A percentile compares a stretch with the other conserved stretches of the same genome.
These are phyloP conservation scores for Fusarium mexicanum DNA, from an alignment of 2,329 filamentous ascomycete species.

Conservation along the genomic window DNA sequence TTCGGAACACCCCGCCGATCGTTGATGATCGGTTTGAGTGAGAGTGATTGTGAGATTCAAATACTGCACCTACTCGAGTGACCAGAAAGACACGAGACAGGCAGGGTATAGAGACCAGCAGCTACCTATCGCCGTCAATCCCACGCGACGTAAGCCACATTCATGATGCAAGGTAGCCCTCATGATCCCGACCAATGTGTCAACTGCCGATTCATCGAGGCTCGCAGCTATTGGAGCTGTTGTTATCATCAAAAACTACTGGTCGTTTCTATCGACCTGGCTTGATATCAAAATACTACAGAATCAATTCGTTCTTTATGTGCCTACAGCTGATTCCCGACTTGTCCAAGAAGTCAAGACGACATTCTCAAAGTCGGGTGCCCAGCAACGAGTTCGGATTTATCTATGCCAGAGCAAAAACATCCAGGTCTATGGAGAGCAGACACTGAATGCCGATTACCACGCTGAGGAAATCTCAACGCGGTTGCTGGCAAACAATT, in stretches of 20 bases:
- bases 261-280: not conserved
- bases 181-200: conserved; percentile 13
- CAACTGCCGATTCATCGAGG: conserved; percentile 23
- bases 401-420: conserved; percentile 67
- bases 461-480: conserved; percentile 46
- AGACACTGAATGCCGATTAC: conserved; percentile 62
- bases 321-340: conserved; percentile 70
- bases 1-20: conserved; percentile 36
- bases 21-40: conserved; percentile 25
- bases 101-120: not conserved
- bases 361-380: conserved; percentile 64
- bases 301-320: conserved; percentile 45
- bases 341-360: conserved; percentile 64
- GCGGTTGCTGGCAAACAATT: conserved; percentile 48
- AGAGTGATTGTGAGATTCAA: not conserved
- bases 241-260: not conserved
- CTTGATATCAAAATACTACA: not conserved
- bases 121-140: conserved; percentile 11
- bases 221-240: not conserved
- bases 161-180: conserved; percentile 6
- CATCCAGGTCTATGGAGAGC: conserved; percentile 58
- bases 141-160: conserved; percentile 28
- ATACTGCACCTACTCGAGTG: not conserved
- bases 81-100: not conserved
- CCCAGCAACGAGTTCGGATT: conserved; percentile 63